Conservation (phyloP, 2,329 filamentous ascomycete species). For the Colletotrichum sublineola region DNA sequence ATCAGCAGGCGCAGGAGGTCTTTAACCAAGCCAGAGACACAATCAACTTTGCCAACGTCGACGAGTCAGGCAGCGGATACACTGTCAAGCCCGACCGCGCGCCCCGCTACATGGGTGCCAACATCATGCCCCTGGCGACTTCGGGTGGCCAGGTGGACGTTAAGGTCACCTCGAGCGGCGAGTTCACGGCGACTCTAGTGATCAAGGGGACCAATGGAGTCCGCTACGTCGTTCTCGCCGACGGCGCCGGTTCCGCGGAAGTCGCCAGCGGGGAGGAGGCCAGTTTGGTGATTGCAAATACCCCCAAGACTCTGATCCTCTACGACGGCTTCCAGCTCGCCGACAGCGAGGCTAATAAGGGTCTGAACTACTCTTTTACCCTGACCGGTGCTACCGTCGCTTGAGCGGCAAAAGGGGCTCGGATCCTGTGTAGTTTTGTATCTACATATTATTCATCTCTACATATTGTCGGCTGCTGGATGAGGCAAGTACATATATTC, state of each 20-base stretch:
- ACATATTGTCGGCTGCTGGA: slow-evolving; percentile 18
- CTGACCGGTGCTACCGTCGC: slow-evolving; percentile 50
- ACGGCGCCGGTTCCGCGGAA: slow-evolving; percentile 51
- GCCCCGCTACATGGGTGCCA: slow-evolving; percentile 64
- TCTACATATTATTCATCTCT: slow-evolving; percentile 21
- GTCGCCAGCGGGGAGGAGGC: slow-evolving; percentile 56
- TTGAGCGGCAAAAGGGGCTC: neutral
- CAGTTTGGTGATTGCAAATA: slow-evolving; percentile 62
- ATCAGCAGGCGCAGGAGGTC: slow-evolving; percentile 54
- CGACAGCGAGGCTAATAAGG: slow-evolving; percentile 53
- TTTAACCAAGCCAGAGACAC: slow-evolving; percentile 53
- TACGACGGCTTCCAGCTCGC: slow-evolving; percentile 59
- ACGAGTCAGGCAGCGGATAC: slow-evolving; percentile 53
- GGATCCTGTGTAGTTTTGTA: neutral
- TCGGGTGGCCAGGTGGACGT: slow-evolving; percentile 51
- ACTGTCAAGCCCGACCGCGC: slow-evolving; percentile 57
- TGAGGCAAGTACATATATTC: slow-evolving; percentile 11
- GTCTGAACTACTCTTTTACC: slow-evolving; percentile 55
- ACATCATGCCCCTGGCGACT: slow-evolving; percentile 60
- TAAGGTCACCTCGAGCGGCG: slow-evolving; percentile 51
- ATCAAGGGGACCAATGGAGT: slow-evolving; percentile 50
- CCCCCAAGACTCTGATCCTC: slow-evolving; percentile 56
- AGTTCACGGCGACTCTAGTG: slow-evolving; percentile 58
- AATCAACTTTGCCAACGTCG: slow-evolving; percentile 59
- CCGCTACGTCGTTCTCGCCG: slow-evolving; percentile 53